Conservation (phyloP, 495 filamentous ascomycete genomes). For the Annulohypoxylon stygium region DNA sequence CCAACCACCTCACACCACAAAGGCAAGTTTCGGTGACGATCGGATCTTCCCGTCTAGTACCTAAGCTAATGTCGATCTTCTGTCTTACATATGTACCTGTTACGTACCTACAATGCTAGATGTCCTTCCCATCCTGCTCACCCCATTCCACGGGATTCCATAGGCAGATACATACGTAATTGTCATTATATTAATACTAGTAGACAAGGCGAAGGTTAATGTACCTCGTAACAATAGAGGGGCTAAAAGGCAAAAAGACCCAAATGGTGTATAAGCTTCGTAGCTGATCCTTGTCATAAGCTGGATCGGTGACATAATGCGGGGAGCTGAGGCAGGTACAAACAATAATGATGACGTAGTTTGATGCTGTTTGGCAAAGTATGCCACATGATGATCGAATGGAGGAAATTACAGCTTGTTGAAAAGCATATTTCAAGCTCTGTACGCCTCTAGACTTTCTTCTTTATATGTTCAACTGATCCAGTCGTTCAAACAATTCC, state of each 20-base stretch:
- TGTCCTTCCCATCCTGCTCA: conserved; percentile 31
- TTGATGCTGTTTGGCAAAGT: conserved; percentile 33
- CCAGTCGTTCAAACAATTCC: neutral
- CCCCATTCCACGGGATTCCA: conserved; percentile 32
- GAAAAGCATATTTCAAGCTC: conserved; percentile 49
- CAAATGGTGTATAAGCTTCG: conserved; percentile 19
- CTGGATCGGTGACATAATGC: conserved; percentile 44
- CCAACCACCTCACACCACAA: conserved; percentile 18
- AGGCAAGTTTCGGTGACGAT: conserved; percentile 8
- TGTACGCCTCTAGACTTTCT: conserved; percentile 17
- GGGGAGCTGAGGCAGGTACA: conserved; percentile 48
- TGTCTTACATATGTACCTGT: conserved; percentile 15
- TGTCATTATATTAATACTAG: conserved; percentile 12
- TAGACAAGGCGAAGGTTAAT: conserved; percentile 7
- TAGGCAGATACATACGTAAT: neutral
- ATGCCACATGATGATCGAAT: conserved; percentile 52
- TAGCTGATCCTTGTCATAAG: conserved; percentile 41
- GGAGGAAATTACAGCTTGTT: conserved; percentile 42
- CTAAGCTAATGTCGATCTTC: conserved; percentile 18
- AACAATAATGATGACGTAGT: conserved; percentile 49
- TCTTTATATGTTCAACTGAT: conserved; percentile 25
- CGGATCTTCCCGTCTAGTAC: conserved; percentile 35
- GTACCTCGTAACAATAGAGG: conserved; percentile 16
- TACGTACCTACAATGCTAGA: conserved; percentile 4
- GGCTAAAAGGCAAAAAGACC: conserved; percentile 26